A percentile compares a stretch with the other conserved stretches of the same genome.
Conservation (phyloP, 805 yeast species). For the Brettanomyces nanus region DNA sequence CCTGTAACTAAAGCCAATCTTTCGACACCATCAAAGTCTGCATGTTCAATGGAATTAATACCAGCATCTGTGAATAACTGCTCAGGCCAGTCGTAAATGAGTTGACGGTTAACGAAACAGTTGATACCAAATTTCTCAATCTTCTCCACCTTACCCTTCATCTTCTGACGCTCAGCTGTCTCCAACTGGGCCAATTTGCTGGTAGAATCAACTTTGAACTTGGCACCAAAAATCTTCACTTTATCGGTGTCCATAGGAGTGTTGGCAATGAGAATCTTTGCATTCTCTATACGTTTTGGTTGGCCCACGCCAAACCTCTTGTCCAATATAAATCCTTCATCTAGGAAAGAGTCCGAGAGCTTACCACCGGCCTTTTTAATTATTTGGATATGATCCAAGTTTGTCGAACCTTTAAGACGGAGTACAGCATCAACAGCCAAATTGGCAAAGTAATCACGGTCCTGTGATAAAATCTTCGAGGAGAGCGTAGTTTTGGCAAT, state of each 20-base stretch:
- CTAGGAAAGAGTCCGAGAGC: slow-evolving; percentile 83
- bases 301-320: slow-evolving; percentile 93
- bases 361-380: slow-evolving; percentile 92
- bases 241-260: slow-evolving; percentile 96
- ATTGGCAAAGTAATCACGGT: slow-evolving; percentile 79
- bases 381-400: slow-evolving; percentile 86
- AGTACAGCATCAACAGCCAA: slow-evolving; percentile 92
- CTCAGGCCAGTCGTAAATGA: slow-evolving; percentile 97
- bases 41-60: slow-evolving; percentile 92
- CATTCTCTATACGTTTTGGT: slow-evolving; percentile 77
- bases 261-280: slow-evolving; percentile 85
- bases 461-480: slow-evolving; percentile 91
- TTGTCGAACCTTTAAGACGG: slow-evolving; percentile 78
- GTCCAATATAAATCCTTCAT: slow-evolving; percentile 90
- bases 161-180: slow-evolving; percentile 76
- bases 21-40: slow-evolving; percentile 97
- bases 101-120: slow-evolving; percentile 90
- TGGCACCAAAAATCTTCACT: slow-evolving; percentile 95
- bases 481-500: slow-evolving; percentile 92
- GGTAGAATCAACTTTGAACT: slow-evolving; percentile 93
- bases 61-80: slow-evolving; percentile 82
- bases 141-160: slow-evolving; percentile 83
- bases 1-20: slow-evolving; percentile 95
- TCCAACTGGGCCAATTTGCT: slow-evolving; percentile 67
- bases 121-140: slow-evolving; percentile 75